Evolutionary conservation across 2,329 filamentous ascomycete species (phyloP).

Genomic region (Didymella glomerata): DNA sequence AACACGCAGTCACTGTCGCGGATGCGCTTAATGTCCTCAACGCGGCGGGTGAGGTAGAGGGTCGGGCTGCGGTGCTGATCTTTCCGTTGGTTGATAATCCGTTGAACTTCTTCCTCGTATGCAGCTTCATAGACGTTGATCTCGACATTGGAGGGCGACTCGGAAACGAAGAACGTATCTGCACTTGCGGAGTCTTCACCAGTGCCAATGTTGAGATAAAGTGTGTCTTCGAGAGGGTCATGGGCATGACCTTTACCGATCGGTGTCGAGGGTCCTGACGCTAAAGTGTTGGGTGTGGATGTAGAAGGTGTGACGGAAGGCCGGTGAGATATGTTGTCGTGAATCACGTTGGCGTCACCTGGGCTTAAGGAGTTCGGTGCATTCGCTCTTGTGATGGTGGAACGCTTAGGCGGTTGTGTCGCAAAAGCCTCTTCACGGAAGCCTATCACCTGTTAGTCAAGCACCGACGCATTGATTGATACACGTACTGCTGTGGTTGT

Average conservation of each 20-base stretch:
- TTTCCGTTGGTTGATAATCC: slow-evolving; percentile 65
- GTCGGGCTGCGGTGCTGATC: slow-evolving; percentile 56
- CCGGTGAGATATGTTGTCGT: slow-evolving; percentile 45
- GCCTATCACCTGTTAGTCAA: slow-evolving; percentile 8
- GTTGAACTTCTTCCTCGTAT: slow-evolving; percentile 81
- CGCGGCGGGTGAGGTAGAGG: slow-evolving; percentile 64
- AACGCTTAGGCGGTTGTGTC: slow-evolving; percentile 16
- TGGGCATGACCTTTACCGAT: slow-evolving; percentile 66
- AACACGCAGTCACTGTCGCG: slow-evolving; percentile 46
- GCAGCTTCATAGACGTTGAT: slow-evolving; percentile 89
- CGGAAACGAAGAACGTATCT: slow-evolving; percentile 69
- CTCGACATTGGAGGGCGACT: slow-evolving; percentile 84
- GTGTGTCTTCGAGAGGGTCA: slow-evolving; percentile 69
- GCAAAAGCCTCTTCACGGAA: slow-evolving; percentile 21
- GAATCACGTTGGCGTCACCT: slow-evolving; percentile 39
- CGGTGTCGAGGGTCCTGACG: slow-evolving; percentile 42
- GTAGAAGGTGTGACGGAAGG: slow-evolving; percentile 37
- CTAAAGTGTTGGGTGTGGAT: slow-evolving; percentile 25
- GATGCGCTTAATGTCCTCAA: slow-evolving; percentile 55
- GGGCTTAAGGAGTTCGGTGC: slow-evolving; percentile 33
- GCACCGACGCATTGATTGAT: background rate
- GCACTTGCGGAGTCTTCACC: slow-evolving; percentile 56
- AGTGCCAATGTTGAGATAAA: slow-evolving; percentile 80
- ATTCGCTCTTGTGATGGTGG: slow-evolving; percentile 23
- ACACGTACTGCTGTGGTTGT: slow-evolving; percentile 38